A percentile compares a stretch with the other conserved stretches of the same genome.
Conservation (phyloP, 2,329 filamentous ascomycete genomes). For the Paraconiothyrium brasiliense region DNA sequence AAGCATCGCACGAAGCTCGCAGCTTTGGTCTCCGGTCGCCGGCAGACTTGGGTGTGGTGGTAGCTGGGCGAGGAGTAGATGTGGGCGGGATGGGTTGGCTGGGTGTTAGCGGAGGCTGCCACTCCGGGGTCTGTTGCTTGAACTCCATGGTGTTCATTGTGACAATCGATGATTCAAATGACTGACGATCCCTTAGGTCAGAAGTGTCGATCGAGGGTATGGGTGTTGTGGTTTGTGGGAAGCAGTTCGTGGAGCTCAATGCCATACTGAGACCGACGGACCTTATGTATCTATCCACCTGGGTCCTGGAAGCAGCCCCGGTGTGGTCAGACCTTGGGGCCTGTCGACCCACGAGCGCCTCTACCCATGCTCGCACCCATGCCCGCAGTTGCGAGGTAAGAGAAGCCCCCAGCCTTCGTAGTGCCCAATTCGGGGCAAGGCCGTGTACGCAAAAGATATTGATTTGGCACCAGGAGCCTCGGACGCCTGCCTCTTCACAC, state of each 20-base stretch:
- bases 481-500: constrained; percentile 22
- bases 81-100: constrained; percentile 18
- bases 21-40: constrained; percentile 41
- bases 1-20: constrained; percentile 48
- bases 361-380: constrained; percentile 9
- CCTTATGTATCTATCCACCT: constrained; percentile 29
- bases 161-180: neutral
- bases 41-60: constrained; percentile 32
- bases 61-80: constrained; percentile 25
- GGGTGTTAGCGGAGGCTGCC: constrained; percentile 30
- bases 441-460: constrained; percentile 14
- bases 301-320: constrained; percentile 10
- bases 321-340: constrained; percentile 23
- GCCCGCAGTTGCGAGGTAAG: constrained; percentile 17
- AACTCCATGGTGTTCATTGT: constrained; percentile 34
- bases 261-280: constrained; percentile 22
- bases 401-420: constrained; percentile 18
- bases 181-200: constrained; percentile 17
- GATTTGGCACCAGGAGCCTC: constrained; percentile 17
- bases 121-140: constrained; percentile 31
- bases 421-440: constrained; percentile 13
- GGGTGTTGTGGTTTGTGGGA: neutral
- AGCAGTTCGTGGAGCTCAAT: constrained; percentile 9
- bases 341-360: constrained; percentile 9
- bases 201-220: constrained; percentile 14